Percentiles rank a stretch among this genome's conserved stretches.
phyloP scores from a whole-genome alignment of 208 protist genomes.

The Acanthamoeba triangularis region DNA sequence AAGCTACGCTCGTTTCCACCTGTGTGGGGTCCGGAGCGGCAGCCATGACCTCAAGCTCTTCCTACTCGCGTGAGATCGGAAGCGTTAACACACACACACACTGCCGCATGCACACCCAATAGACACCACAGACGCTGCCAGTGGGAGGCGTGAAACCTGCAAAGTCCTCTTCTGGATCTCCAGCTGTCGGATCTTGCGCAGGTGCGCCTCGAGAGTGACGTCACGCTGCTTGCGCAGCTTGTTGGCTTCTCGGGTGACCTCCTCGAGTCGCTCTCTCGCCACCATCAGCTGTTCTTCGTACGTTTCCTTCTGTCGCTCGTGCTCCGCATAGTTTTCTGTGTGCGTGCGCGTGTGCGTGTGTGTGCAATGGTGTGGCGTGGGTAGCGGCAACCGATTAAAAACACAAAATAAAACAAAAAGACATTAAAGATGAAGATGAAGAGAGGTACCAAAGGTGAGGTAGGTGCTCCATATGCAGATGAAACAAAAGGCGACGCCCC shows the following conservation, averaged over 20 bases:
- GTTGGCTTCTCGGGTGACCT: background rate
- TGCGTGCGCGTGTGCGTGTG: too few relatives aligned
- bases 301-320: conserved; percentile 33
- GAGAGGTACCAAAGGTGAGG: conserved; percentile 55
- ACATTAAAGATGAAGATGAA: background rate
- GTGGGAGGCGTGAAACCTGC: background rate
- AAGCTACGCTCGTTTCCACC: too few relatives aligned
- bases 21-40: too few relatives aligned
- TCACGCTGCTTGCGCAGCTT: background rate
- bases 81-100: background rate
- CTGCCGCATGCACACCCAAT: background rate
- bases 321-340: conserved; percentile 58
- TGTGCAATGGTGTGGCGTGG: too few relatives aligned
- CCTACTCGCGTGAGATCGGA: too few relatives aligned
- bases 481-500: conserved; percentile 66
- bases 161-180: background rate
- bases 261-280: background rate
- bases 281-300: conserved; percentile 47
- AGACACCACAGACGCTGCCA: too few relatives aligned
- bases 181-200: background rate
- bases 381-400: too few relatives aligned
- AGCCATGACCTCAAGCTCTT: too few relatives aligned
- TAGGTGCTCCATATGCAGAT: conserved; percentile 69
- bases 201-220: background rate
- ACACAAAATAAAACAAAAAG: background rate